Evolutionary conservation across 805 yeast genomes (phyloP), one percentile per base, ranked within the genome.

Genomic region (Candida easanensis): DNA sequence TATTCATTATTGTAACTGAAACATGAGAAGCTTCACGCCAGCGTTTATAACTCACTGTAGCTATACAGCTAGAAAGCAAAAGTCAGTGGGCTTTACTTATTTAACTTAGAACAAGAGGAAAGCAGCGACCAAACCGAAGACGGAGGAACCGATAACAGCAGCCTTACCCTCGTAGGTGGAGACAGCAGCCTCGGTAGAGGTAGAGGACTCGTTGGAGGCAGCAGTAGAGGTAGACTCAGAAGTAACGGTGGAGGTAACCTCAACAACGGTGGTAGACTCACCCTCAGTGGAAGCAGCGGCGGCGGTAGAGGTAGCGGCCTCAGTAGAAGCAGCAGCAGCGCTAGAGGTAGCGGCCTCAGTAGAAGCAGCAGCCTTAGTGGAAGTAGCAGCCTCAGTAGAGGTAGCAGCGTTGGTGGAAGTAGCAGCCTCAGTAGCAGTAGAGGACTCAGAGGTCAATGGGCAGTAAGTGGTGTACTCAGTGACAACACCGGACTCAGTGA

Each of bases 401-500:
- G 25, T 6, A 26, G 30, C 27, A 17, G 20, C 39, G 11, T 7
- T 30, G 19, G 38, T 14, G n/a, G 34, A 13, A 15, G 36, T 17
- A 18, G 20, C 11, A 7, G n/a, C n/a, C n/a, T n/a, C n/a, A n/a
- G n/a, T n/a, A n/a, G n/a, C n/a, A n/a, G n/a, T n/a, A n/a, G n/a
- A n/a, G n/a, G 9, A 15, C n/a, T 32, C 34, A 13, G 21, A n/a
- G 19, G 40, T 42, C 28, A 42, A 27, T 37, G 45, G 41, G 37
- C 45, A 42, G 35, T 42, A 38, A 17, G 45, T 42, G 17, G 45
- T 42, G 40, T 42, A 42, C 33, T 18, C 38, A 14, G 44, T 42
- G 18, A 37, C 45, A 14, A 32, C 32, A 14, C 41, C 41, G 15
- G 20, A 7, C 25, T 16, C 18, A 14, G 36, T 17, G 17, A 59